Conservation (phyloP, 148 eudicot genomes). For the Mesembryanthemum crystallinum region DNA sequence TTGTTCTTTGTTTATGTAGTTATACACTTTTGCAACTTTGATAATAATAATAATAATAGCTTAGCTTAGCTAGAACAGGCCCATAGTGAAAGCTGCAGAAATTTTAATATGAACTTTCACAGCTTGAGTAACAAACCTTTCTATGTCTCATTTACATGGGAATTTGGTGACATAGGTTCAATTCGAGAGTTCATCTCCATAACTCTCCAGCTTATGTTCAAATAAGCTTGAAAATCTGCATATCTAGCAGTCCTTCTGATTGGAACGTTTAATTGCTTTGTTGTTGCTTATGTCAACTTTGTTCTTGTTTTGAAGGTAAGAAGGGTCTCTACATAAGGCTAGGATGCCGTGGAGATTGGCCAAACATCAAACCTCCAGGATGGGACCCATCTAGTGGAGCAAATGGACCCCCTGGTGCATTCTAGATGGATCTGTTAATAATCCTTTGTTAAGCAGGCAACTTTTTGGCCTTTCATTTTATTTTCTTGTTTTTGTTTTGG, state of each 20-base stretch:
- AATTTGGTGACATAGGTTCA: background rate
- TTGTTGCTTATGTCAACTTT: background rate
- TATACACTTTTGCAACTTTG: no score
- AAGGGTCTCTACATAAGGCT: constrained; percentile 78
- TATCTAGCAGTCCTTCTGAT: background rate
- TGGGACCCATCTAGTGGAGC: constrained; percentile 62
- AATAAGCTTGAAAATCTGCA: no score
- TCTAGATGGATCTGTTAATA: constrained; percentile 13
- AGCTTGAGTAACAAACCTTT: background rate
- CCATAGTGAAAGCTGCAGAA: no score
- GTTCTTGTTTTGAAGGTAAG: constrained; percentile 52
- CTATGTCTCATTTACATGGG: background rate
- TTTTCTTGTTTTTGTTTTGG: no score
- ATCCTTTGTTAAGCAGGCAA: no score
- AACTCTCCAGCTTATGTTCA: background rate
- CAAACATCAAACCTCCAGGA: constrained; percentile 89
- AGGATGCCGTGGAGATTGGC: constrained; percentile 98
- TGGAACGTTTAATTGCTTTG: background rate
- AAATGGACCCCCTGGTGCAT: constrained; percentile 26
- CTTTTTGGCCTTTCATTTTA: no score
- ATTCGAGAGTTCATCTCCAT: background rate
- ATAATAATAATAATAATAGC: no score
- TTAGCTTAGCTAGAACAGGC: no score
- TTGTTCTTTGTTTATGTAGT: no score
- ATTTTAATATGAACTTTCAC: background rate